Evolutionary conservation across 2,329 filamentous ascomycete genomes (phyloP).

Genomic region (Sclerotiophoma versabilis): DNA sequence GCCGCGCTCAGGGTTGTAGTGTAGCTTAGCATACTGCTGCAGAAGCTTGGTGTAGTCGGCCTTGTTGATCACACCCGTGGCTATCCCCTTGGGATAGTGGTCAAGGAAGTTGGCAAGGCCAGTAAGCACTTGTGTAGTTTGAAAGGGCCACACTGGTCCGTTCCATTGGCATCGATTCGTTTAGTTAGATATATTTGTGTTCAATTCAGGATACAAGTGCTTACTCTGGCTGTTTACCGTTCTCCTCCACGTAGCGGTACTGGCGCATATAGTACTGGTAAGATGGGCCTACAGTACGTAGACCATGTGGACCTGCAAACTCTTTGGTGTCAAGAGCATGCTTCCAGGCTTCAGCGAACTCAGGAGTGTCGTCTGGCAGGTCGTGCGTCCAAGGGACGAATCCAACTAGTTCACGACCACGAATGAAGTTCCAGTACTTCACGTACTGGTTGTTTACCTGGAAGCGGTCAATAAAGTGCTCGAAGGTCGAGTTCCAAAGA

Average conservation of each 20-base stretch:
- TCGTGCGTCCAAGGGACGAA: conserved; percentile 55
- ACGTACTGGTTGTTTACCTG: conserved; percentile 51
- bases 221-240: conserved; percentile 45
- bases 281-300: conserved; percentile 54
- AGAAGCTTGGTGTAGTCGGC: conserved; percentile 50
- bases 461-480: conserved; percentile 56
- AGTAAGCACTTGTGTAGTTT: conserved; percentile 52
- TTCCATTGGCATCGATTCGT: conserved; percentile 60
- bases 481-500: conserved; percentile 55
- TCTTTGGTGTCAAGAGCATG: conserved; percentile 47
- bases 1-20: conserved; percentile 46
- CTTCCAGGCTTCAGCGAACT: conserved; percentile 49
- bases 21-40: conserved; percentile 50
- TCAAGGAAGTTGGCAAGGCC: conserved; percentile 55
- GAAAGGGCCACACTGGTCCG: conserved; percentile 55
- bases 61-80: conserved; percentile 30
- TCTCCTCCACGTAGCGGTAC: conserved; percentile 46
- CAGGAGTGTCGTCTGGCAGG: conserved; percentile 49
- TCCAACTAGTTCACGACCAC: conserved; percentile 54
- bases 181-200: no score
- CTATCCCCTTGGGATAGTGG: conserved; percentile 45
- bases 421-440: conserved; percentile 51
- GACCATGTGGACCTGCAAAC: conserved; percentile 46
- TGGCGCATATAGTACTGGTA: conserved; percentile 57
- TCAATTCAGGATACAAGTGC: no score